phyloP scores from a whole-genome alignment of 1,284 basidiomycete genomes.

The Athelia sp. region DNA sequence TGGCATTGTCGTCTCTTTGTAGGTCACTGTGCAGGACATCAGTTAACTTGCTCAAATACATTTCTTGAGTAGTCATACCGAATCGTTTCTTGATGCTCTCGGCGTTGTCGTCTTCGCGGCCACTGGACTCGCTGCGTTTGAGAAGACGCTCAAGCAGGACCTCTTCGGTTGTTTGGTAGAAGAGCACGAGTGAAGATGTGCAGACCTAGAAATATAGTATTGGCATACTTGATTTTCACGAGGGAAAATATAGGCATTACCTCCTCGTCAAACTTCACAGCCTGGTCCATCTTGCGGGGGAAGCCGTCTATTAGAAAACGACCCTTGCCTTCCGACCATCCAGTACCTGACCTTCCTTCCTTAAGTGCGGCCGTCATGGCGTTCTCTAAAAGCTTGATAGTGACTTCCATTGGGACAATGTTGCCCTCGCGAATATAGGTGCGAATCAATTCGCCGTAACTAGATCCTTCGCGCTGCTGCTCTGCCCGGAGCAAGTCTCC shows the following conservation, averaged over 20 bases:
- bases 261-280: slow-evolving; percentile 85
- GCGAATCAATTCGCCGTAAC: slow-evolving; percentile 85
- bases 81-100: slow-evolving; percentile 98
- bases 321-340: slow-evolving; percentile 73
- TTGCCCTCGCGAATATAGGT: slow-evolving; percentile 89
- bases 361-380: slow-evolving; percentile 76
- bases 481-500: slow-evolving; percentile 96
- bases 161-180: slow-evolving; percentile 87
- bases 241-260: slow-evolving; percentile 52
- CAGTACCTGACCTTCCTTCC: slow-evolving; percentile 36
- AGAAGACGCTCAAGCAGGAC: slow-evolving; percentile 86
- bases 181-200: slow-evolving; percentile 76
- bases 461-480: slow-evolving; percentile 82
- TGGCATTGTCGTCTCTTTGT: slow-evolving; percentile 92
- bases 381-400: slow-evolving; percentile 92
- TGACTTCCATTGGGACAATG: slow-evolving; percentile 97
- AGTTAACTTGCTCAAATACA: not conserved
- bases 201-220: slow-evolving; percentile 59
- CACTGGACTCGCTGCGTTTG: slow-evolving; percentile 90
- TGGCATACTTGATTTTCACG: slow-evolving; percentile 3
- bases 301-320: slow-evolving; percentile 98
- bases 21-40: slow-evolving; percentile 58
- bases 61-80: slow-evolving; percentile 43
- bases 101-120: slow-evolving; percentile 92
- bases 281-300: slow-evolving; percentile 99